Evolutionary conservation across 208 protist genomes (phyloP).

Genomic region (Leishmania lainsoni): DNA sequence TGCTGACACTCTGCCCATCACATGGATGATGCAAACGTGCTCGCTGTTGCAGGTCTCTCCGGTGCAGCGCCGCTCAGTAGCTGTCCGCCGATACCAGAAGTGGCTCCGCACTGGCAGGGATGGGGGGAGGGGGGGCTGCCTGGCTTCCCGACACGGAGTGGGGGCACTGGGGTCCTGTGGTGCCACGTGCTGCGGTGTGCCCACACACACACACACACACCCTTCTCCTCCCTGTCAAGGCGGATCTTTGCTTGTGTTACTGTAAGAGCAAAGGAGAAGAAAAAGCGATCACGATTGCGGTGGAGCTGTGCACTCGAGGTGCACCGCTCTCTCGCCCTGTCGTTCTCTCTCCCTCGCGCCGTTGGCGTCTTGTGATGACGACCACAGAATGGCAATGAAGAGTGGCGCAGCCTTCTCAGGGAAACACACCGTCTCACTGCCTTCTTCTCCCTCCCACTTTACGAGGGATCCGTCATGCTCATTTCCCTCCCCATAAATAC

Average conservation of each 20-base stretch:
- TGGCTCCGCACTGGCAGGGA: too few relatives aligned
- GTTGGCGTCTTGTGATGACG: neutral
- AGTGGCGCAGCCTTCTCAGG: neutral
- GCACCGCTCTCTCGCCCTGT: neutral
- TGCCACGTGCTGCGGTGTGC: too few relatives aligned
- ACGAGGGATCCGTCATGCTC: neutral
- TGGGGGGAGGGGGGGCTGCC: too few relatives aligned
- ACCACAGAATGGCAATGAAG: neutral
- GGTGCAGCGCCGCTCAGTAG: too few relatives aligned
- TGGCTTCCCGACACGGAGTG: too few relatives aligned
- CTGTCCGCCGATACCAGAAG: too few relatives aligned
- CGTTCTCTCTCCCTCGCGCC: neutral
- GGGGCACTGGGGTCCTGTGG: too few relatives aligned
- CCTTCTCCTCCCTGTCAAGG: too few relatives aligned
- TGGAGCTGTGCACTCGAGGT: neutral
- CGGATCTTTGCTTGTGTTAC: neutral
- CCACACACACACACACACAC: too few relatives aligned
- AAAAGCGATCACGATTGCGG: neutral
- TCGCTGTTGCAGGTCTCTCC: too few relatives aligned
- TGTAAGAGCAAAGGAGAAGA: neutral
- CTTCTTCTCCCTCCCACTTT: constrained; percentile 3
- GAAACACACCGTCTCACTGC: neutral
- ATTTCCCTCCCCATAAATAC: neutral
- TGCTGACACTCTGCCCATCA: too few relatives aligned
- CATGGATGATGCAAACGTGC: too few relatives aligned